These are phyloP conservation scores for Lenwebbia sp. DNA, from an alignment of 345 rosid genomes.

Conservation along the genomic window DNA sequence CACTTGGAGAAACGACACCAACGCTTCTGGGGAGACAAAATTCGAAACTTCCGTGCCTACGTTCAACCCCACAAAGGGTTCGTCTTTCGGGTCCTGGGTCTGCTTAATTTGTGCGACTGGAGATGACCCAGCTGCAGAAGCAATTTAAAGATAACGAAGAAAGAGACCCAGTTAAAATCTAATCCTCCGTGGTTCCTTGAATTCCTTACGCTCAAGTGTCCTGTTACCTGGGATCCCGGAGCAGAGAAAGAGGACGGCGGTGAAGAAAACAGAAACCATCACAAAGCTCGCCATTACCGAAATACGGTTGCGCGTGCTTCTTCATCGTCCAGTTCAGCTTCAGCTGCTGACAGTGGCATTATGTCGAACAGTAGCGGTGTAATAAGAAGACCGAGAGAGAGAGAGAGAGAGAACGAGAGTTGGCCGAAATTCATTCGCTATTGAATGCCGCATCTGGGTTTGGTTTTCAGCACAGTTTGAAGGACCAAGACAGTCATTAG, in stretches of 20 bases:
- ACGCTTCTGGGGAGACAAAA: slow-evolving; percentile 30
- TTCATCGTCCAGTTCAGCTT: neutral
- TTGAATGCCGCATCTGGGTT: neutral
- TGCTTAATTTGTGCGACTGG: slow-evolving; percentile 29
- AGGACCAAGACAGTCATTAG: neutral
- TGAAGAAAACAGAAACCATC: neutral
- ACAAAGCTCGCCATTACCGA: neutral
- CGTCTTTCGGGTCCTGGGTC: slow-evolving; percentile 30
- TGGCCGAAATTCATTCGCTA: neutral
- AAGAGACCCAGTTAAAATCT: neutral
- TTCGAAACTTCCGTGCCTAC: slow-evolving; percentile 72
- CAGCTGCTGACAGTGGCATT: neutral
- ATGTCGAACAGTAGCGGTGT: neutral
- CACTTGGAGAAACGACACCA: slow-evolving; percentile 58
- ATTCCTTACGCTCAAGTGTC: neutral
- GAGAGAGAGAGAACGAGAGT: neutral
- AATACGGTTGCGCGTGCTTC: neutral
- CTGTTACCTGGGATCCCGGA: neutral
- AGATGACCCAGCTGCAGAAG: slow-evolving; percentile 63
- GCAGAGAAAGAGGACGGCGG: neutral
- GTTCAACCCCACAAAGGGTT: slow-evolving; percentile 75
- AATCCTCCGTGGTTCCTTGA: neutral
- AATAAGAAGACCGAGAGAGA: neutral
- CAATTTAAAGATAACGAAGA: neutral
- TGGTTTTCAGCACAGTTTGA: neutral